Conservation (phyloP, 306 rosid genomes). For the Nissolia schottii region DNA sequence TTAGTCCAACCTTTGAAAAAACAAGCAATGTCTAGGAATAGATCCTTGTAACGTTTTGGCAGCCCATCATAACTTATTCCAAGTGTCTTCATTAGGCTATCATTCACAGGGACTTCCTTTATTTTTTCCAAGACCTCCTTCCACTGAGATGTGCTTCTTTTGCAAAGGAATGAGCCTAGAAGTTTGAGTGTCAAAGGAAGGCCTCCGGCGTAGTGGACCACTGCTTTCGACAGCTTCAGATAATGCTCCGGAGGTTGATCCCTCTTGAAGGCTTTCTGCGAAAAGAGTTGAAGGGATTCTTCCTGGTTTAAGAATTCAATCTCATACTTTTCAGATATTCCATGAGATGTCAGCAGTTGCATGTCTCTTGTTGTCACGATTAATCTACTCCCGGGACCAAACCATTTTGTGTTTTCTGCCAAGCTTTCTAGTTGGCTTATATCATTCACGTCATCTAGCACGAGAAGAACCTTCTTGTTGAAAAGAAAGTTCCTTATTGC, state of each 20-base stretch:
- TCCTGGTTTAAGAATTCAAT: neutral
- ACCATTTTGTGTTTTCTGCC: conserved; percentile 29
- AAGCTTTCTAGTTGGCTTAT: conserved; percentile 17
- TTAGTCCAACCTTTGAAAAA: conserved; percentile 24
- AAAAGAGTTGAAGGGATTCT: conserved; percentile 18
- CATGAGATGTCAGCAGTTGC: neutral
- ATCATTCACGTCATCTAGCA: conserved; percentile 30
- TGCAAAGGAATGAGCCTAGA: conserved; percentile 27
- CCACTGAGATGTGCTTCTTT: conserved; percentile 14
- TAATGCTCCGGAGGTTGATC: conserved; percentile 7
- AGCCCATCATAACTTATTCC: conserved; percentile 31
- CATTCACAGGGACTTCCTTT: neutral
- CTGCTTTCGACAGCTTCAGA: neutral
- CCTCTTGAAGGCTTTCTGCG: conserved; percentile 15
- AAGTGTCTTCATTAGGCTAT: neutral
- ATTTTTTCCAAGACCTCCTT: conserved; percentile 21
- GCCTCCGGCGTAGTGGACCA: conserved; percentile 24
- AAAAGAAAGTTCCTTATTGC: neutral
- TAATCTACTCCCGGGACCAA: conserved; percentile 33
- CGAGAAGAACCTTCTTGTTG: conserved; percentile 22
- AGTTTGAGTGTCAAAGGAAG: conserved; percentile 31
- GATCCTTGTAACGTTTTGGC: neutral
- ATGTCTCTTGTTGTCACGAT: conserved; percentile 28
- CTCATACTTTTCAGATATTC: neutral
- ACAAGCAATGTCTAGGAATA: conserved; percentile 38